Percentiles rank a stretch among this genome's conserved stretches.
Evolutionary conservation across 2,329 filamentous ascomycete species (phyloP).

Genomic region (Fusarium nanum): DNA sequence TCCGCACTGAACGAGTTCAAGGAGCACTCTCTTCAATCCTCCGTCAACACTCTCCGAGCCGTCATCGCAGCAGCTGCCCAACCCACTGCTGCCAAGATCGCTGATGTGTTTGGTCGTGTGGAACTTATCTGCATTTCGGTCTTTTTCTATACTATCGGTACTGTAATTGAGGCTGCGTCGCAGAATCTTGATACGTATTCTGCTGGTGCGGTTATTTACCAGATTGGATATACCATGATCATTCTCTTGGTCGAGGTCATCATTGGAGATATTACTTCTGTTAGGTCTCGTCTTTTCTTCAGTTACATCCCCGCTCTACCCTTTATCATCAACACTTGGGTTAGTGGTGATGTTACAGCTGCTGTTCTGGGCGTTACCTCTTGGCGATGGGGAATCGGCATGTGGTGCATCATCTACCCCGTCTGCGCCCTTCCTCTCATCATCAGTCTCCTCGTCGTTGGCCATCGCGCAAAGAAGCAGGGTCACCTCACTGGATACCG

Average conservation of each 20-base stretch:
- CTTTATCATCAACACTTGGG: conserved; percentile 74
- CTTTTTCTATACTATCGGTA: conserved; percentile 69
- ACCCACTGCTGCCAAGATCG: conserved; percentile 69
- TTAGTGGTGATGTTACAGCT: conserved; percentile 66
- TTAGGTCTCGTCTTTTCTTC: conserved; percentile 71
- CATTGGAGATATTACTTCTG: conserved; percentile 72
- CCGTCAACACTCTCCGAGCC: conserved; percentile 67
- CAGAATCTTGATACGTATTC: conserved; percentile 63
- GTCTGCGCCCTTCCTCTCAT: conserved; percentile 68
- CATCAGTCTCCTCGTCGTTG: conserved; percentile 61
- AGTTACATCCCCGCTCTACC: conserved; percentile 71
- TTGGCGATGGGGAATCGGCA: conserved; percentile 73
- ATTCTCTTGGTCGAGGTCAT: conserved; percentile 73
- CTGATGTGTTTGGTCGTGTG: conserved; percentile 72
- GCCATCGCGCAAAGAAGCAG: conserved; percentile 63
- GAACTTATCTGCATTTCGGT: conserved; percentile 67
- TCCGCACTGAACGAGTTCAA: conserved; percentile 63
- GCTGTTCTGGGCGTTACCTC: conserved; percentile 61
- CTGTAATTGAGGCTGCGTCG: conserved; percentile 66
- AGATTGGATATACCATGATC: conserved; percentile 72
- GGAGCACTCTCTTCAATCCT: conserved; percentile 67
- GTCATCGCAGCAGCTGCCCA: conserved; percentile 71
- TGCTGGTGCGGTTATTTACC: conserved; percentile 70
- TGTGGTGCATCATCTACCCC: conserved; percentile 73
- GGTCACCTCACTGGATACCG: conserved; percentile 57